A percentile compares a stretch with the other conserved stretches of the same genome.
These are phyloP conservation scores for Streptanthus diversifolius DNA, from an alignment of 345 rosid genomes.

Conservation along the genomic window DNA sequence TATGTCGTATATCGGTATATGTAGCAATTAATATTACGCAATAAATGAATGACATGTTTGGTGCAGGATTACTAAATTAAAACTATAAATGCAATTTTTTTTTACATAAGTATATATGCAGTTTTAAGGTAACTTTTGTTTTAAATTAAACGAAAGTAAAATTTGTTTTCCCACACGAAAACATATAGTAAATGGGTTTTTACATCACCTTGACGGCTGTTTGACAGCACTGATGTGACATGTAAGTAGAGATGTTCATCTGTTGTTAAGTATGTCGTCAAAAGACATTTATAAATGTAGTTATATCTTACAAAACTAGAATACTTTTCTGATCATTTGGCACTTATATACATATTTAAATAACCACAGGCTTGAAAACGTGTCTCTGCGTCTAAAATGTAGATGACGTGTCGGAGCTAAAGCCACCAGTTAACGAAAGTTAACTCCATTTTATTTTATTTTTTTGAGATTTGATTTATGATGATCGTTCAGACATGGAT, in stretches of 20 bases:
- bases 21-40: neutral
- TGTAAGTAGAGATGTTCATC: neutral
- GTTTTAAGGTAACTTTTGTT: neutral
- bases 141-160: neutral
- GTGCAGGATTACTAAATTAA: neutral
- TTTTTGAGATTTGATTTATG: neutral
- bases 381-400: neutral
- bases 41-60: neutral
- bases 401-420: constrained; percentile 2
- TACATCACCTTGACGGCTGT: constrained; percentile 13
- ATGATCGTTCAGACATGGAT: neutral
- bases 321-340: neutral
- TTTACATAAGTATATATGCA: no score
- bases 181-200: neutral
- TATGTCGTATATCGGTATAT: no score
- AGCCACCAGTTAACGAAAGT: constrained; percentile 1
- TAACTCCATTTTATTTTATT: neutral
- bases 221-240: constrained; percentile 11
- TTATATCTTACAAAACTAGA: neutral
- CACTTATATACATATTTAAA: neutral
- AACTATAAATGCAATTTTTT: neutral
- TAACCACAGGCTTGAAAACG: neutral
- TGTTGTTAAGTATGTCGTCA: neutral
- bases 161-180: neutral
- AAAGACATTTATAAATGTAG: neutral